phyloP scores from a whole-genome alignment of 2,329 filamentous ascomycete species.

The Didymella arachidicola region DNA sequence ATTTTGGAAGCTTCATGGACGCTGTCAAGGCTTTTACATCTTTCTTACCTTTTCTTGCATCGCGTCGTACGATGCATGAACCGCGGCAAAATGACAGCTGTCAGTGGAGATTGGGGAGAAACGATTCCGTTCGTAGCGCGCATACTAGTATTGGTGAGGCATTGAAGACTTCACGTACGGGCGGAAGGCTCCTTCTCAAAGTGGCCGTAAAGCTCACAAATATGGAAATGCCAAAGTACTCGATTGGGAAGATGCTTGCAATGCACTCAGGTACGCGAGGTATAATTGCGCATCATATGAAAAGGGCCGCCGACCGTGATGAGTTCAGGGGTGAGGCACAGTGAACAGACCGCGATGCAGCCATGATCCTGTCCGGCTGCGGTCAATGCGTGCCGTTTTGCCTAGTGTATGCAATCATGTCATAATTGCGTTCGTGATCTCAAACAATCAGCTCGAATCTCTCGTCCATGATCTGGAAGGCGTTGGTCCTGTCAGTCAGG shows the following conservation, averaged over 20 bases:
- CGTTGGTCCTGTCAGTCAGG: neutral
- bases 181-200: conserved; percentile 11
- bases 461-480: neutral
- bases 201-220: neutral
- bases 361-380: conserved; percentile 20
- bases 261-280: conserved; percentile 15
- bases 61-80: conserved; percentile 7
- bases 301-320: conserved; percentile 22
- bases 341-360: conserved; percentile 15
- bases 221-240: neutral
- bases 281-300: conserved; percentile 27
- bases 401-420: conserved; percentile 15
- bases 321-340: conserved; percentile 25
- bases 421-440: neutral
- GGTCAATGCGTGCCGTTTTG: conserved; percentile 14
- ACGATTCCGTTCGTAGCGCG: conserved; percentile 8
- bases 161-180: conserved; percentile 5
- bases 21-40: conserved; percentile 1
- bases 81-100: conserved; percentile 7
- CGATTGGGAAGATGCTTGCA: conserved; percentile 21
- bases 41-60: neutral
- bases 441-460: neutral
- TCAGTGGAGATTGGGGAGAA: conserved; percentile 13
- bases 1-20: neutral
- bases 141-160: conserved; percentile 8